Percentiles rank a stretch among this genome's conserved stretches.
These are phyloP conservation scores for Hansenula sp. DNA, from an alignment of 1,139 yeast species.

Conservation along the genomic window DNA sequence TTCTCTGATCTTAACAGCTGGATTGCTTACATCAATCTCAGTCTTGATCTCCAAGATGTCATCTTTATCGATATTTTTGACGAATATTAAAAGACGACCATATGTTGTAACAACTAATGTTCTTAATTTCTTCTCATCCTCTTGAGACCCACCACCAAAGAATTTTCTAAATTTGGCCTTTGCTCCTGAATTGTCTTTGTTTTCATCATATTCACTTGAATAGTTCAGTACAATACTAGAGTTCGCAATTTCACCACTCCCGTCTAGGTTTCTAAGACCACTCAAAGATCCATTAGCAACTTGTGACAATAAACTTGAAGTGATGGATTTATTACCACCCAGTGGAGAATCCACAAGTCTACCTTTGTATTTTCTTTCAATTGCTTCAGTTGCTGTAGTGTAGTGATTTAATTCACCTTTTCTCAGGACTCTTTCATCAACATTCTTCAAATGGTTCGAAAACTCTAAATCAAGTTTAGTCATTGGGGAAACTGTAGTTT, in stretches of 20 bases:
- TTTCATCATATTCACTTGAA: slow-evolving; percentile 14
- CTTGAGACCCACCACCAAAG: slow-evolving; percentile 18
- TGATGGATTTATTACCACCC: slow-evolving; percentile 25
- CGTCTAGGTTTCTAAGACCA: slow-evolving; percentile 32
- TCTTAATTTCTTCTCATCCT: slow-evolving; percentile 27
- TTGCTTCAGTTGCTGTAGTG: slow-evolving; percentile 37
- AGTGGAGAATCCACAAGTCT: slow-evolving; percentile 59
- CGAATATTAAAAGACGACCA: slow-evolving; percentile 53
- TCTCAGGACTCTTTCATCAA: slow-evolving; percentile 69
- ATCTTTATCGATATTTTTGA: slow-evolving; percentile 25
- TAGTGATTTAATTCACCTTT: slow-evolving; percentile 48
- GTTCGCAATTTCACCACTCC: slow-evolving; percentile 21
- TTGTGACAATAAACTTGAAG: slow-evolving; percentile 44
- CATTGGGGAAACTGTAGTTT: slow-evolving; percentile 31
- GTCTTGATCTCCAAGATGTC: slow-evolving; percentile 36
- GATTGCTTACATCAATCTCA: slow-evolving; percentile 46
- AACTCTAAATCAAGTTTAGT: slow-evolving; percentile 66
- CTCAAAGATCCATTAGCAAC: slow-evolving; percentile 50
- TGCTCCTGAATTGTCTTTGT: slow-evolving; percentile 6
- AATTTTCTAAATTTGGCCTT: slow-evolving; percentile 28
- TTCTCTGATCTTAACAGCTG: slow-evolving; percentile 53
- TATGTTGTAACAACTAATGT: slow-evolving; percentile 50
- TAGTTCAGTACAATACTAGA: slow-evolving; percentile 16
- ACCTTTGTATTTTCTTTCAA: slow-evolving; percentile 58
- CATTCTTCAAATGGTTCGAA: slow-evolving; percentile 52